A percentile compares a stretch with the other conserved stretches of the same genome.
Evolutionary conservation across 495 filamentous ascomycete genomes (phyloP).

Genomic region (Apodospora peruviana): DNA sequence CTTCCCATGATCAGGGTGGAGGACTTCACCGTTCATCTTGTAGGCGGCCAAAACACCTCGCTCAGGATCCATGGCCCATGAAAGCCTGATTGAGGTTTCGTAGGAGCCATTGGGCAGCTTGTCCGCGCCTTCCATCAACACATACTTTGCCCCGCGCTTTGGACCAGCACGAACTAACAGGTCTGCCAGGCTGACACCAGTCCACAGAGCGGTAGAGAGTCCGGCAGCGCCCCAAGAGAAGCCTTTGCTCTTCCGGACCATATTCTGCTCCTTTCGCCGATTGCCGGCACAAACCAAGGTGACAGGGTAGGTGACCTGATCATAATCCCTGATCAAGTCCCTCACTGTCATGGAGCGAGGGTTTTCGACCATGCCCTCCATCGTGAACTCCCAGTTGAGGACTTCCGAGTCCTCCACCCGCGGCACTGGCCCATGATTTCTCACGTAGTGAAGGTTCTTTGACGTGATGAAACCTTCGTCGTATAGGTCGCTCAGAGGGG

Average conservation of each 20-base stretch:
- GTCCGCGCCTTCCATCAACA: constrained; percentile 93
- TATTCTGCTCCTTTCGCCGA: constrained; percentile 89
- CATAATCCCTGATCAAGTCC: constrained; percentile 70
- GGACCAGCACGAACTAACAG: constrained; percentile 66
- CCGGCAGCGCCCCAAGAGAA: constrained; percentile 96
- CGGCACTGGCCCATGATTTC: constrained; percentile 90
- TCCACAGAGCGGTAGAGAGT: constrained; percentile 85
- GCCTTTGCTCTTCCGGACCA: constrained; percentile 85
- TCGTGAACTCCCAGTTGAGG: constrained; percentile 74
- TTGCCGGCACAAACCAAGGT: constrained; percentile 95
- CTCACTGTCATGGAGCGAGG: constrained; percentile 68
- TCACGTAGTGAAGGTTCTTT: constrained; percentile 91
- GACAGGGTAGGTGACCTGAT: constrained; percentile 80
- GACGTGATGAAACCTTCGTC: constrained; percentile 87
- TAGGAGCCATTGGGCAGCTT: constrained; percentile 87
- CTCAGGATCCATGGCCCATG: constrained; percentile 82
- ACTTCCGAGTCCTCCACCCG: constrained; percentile 66
- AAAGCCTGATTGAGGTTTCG: constrained; percentile 82
- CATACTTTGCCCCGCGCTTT: constrained; percentile 66
- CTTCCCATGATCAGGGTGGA: constrained; percentile 83
- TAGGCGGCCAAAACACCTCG: constrained; percentile 85
- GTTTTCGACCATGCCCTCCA: constrained; percentile 80
- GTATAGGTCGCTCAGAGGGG: constrained; percentile 73
- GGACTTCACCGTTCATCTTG: constrained; percentile 85
- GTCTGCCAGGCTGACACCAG: constrained; percentile 72